Percentiles rank a stretch among this genome's conserved stretches.
phyloP scores from a whole-genome alignment of 129 eudicot species.

The Ambrosia artemisiifolia region DNA sequence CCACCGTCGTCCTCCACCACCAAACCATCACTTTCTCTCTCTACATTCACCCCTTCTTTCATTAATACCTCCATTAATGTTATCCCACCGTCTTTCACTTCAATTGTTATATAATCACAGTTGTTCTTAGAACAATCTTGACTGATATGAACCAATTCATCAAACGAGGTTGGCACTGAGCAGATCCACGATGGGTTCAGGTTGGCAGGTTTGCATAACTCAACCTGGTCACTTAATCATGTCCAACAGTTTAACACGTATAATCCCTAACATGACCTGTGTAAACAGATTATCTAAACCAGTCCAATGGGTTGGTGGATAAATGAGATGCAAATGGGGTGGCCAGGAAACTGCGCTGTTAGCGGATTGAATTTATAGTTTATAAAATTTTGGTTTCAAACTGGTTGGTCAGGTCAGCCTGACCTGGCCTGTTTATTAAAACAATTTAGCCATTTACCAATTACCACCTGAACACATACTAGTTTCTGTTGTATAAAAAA shows the following conservation, averaged over 20 bases:
- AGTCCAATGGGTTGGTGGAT: background rate
- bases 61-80: slow-evolving; percentile 26
- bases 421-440: background rate
- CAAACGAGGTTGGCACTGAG: no score
- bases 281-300: background rate
- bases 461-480: no score
- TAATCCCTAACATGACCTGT: background rate
- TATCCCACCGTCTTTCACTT: no score
- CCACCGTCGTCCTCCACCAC: no score
- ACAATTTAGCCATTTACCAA: background rate
- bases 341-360: background rate
- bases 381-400: background rate
- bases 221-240: background rate
- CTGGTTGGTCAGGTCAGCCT: background rate
- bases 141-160: background rate
- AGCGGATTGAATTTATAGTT: background rate
- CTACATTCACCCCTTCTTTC: no score
- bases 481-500: background rate
- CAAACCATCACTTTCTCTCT: no score
- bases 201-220: no score
- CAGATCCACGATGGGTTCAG: background rate
- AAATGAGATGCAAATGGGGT: background rate
- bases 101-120: background rate
- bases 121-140: slow-evolving; percentile 13
- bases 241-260: background rate